Evolutionary conservation across 176 grass and related monocot genomes (phyloP), one percentile per base, ranked within the genome.

Genomic region (Poa annua): DNA sequence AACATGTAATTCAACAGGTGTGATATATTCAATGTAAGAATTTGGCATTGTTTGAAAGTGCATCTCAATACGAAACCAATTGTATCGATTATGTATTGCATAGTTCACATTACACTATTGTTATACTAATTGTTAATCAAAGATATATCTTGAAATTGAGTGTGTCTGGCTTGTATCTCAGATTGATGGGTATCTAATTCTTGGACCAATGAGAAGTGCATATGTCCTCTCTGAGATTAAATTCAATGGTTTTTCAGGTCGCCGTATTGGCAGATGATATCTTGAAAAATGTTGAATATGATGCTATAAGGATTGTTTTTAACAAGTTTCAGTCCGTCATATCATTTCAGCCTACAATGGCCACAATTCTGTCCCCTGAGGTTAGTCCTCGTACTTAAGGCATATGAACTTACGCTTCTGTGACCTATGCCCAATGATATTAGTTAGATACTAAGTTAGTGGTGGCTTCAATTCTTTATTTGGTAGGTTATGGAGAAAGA

Each of bases 181-280:
- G 21, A 72, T 25, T 13, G 12, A 48, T 24, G 69, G 47, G 42
- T 16, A 7, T 83, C 34, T 83, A 49, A 62, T 64, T 83, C 19
- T 19, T 26, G 41, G 8, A 49, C 5, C 56, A 83, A 79, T 76
- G 22, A 9, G 67, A 20, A 20, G 10, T 47, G 3, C 25, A 62
- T 49, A 75, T 50, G 19, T 42, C 57, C 16, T 25, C 11, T 3
- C 12, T 47, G 42, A 48, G 41, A 15, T 44, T 72, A 26, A 72
- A 49, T 17, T 49, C 59, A 61, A 82, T 22, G 22, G 66, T 79
- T 25, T 83, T 89, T 86, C 87, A 98, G 92, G 72, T 92, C 63
- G 92, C 92, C 83, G 92, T 95, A 60, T 87, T 98, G 13, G 91
- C 92, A 48, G 92, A 98, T 92, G 96, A 98, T 80, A 95, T 98